A percentile compares a stretch with the other conserved stretches of the same genome.
Evolutionary conservation across 2,329 filamentous ascomycete genomes (phyloP).

Genomic region (Kalmusia sp.): DNA sequence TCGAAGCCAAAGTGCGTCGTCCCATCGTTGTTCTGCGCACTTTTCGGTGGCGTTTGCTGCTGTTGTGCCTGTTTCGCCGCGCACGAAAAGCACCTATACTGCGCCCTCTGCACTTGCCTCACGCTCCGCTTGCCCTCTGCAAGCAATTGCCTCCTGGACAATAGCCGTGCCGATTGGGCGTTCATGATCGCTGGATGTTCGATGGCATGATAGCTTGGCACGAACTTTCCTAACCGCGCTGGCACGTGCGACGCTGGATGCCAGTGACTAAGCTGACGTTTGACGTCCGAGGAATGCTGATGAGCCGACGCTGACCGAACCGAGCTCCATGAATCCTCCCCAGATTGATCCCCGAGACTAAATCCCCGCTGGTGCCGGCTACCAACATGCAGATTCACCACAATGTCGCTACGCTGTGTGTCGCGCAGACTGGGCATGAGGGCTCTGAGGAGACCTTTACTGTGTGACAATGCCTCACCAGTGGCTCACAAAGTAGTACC

Average conservation of each 20-base stretch:
- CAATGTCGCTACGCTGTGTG: constrained; percentile 44
- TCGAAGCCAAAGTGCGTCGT: constrained; percentile 92
- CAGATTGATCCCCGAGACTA: constrained; percentile 24
- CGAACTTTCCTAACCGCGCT: constrained; percentile 29
- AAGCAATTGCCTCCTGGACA: constrained; percentile 41
- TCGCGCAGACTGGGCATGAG: constrained; percentile 32
- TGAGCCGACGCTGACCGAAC: constrained; percentile 41
- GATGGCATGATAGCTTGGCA: background rate
- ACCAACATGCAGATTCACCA: constrained; percentile 31
- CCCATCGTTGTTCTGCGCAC: constrained; percentile 53
- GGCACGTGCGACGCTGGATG: constrained; percentile 35
- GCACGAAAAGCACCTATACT: constrained; percentile 61
- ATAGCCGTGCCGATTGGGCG: constrained; percentile 34
- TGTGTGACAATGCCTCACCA: constrained; percentile 25
- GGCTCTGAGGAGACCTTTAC: constrained; percentile 17
- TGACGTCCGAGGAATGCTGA: background rate
- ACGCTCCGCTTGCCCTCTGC: constrained; percentile 19
- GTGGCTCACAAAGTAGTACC: constrained; percentile 15
- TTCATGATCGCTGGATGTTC: constrained; percentile 27
- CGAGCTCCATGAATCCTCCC: constrained; percentile 29
- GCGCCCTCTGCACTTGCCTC: constrained; percentile 22
- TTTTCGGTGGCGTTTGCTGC: constrained; percentile 44
- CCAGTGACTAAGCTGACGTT: constrained; percentile 19
- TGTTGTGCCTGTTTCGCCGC: constrained; percentile 50
- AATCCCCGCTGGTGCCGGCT: constrained; percentile 24